Conservation (phyloP, 805 yeast species). For the Nematodospora valgi region DNA sequence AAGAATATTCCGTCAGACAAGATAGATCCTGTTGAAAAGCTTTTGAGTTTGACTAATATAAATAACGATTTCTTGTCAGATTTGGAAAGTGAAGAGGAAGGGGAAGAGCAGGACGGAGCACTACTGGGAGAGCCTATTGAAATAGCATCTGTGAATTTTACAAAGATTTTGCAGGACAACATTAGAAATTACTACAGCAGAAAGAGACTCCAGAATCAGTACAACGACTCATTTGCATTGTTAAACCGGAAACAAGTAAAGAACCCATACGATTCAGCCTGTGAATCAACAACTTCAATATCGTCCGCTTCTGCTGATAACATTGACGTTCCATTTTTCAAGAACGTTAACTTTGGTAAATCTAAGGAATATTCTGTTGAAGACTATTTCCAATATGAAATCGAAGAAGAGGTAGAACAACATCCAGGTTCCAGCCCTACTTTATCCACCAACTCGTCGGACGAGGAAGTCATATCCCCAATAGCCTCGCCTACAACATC, state of each 20-base stretch:
- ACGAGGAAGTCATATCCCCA: constrained; percentile 3
- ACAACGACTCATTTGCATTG: constrained; percentile 31
- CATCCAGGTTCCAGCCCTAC: constrained; percentile 2
- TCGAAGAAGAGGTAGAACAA: constrained; percentile 16
- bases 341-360: constrained; percentile 31
- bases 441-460: neutral
- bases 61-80: constrained; percentile 29
- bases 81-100: constrained; percentile 17
- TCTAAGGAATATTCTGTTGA: constrained; percentile 27
- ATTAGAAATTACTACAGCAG: constrained; percentile 29
- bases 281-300: neutral
- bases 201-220: constrained; percentile 22
- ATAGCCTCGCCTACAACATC: constrained; percentile 9
- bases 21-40: constrained; percentile 42
- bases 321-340: constrained; percentile 31
- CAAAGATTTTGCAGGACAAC: constrained; percentile 37
- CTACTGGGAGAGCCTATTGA: constrained; percentile 8
- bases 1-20: constrained; percentile 19
- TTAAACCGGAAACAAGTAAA: constrained; percentile 16
- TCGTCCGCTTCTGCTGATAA: constrained; percentile 2
- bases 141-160: constrained; percentile 27
- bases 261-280: constrained; percentile 2
- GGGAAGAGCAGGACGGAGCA: constrained; percentile 13
- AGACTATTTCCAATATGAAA: constrained; percentile 35
- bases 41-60: constrained; percentile 31